A percentile compares a stretch with the other conserved stretches of the same genome.
phyloP scores from a whole-genome alignment of 805 yeast genomes.

The Pichia gijzeniarum region DNA sequence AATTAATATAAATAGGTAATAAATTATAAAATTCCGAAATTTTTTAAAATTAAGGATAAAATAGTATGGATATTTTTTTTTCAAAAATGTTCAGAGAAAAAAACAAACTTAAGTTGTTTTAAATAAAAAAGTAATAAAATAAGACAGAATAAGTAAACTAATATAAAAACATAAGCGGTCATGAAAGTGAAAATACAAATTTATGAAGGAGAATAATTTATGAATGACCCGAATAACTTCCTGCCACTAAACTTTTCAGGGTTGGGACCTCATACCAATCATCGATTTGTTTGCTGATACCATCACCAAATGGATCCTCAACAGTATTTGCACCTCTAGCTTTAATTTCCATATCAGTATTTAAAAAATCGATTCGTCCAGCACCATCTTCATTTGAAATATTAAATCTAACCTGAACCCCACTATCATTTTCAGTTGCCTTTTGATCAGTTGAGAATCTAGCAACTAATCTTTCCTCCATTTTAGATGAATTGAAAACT shows the following conservation, averaged over 20 bases:
- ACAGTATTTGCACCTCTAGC: slow-evolving; percentile 22
- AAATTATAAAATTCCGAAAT: too few species aligned
- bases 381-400: slow-evolving; percentile 39
- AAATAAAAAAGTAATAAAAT: neutral
- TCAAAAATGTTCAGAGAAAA: too few species aligned
- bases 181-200: neutral
- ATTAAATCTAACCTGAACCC: slow-evolving; percentile 65
- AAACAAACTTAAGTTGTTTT: too few species aligned
- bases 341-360: slow-evolving; percentile 32
- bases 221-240: slow-evolving; percentile 40
- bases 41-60: too few species aligned
- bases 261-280: slow-evolving; percentile 37
- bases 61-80: too few species aligned
- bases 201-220: neutral
- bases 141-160: neutral
- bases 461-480: slow-evolving; percentile 71
- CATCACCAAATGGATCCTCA: slow-evolving; percentile 32
- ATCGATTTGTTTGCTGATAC: slow-evolving; percentile 12
- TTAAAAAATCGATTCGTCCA: slow-evolving; percentile 36
- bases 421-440: slow-evolving; percentile 68
- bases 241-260: slow-evolving; percentile 42
- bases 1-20: too few species aligned
- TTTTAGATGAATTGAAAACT: slow-evolving; percentile 27
- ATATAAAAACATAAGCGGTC: neutral
- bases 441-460: slow-evolving; percentile 72